Evolutionary conservation across 208 protist genomes (phyloP), one percentile per base, ranked within the genome.

Genomic region (Borovskyia barvae): DNA sequence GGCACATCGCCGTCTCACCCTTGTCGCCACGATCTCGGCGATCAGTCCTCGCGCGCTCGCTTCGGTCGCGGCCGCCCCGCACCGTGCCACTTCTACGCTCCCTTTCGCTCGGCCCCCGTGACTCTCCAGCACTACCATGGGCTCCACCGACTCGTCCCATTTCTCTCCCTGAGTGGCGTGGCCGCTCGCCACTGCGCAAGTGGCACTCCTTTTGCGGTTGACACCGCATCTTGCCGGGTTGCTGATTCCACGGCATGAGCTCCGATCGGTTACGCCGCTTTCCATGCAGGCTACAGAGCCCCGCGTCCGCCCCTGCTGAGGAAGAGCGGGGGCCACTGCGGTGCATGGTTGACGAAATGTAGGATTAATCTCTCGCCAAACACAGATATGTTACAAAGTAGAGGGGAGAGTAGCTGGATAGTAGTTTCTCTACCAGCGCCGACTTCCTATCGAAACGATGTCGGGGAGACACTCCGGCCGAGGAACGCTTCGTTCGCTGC

Each of bases 231-330:
- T 72, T 60, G 36, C 72, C 80, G 22, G 80, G 68, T 19, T 83
- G 62, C 32, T 76, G 72, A 42, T 76, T 75, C 45, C 72, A 52
- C 30, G 81, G 73, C n/a, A 90, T 75, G 41, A 95, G 63, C 48
- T 95, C 89, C 5, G 46, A 33, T 19, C 67, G 59, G 25, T 49
- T 55, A 46, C 89, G 80, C 41, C 79, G 80, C 19, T 75, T 63
- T 45, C 69, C 56, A 67, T 95, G 89, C 40, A 90, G 26, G 17
- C 70, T 66, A 58, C 87, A 93, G 60, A 89, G 77, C 35, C 82
- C 82, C 58, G 68, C 82, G 26, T 92, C 85, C 28, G 45, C 36
- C 0, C 19, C 67, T 4, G 22, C 67, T 37, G 47, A 46, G n/a
- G 47, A 62, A 56, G 46, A 56, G 45, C 60, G 61, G 5, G 42